Evolutionary conservation across 2,329 filamentous ascomycete species (phyloP).

Genomic region (Botrytis aclada): DNA sequence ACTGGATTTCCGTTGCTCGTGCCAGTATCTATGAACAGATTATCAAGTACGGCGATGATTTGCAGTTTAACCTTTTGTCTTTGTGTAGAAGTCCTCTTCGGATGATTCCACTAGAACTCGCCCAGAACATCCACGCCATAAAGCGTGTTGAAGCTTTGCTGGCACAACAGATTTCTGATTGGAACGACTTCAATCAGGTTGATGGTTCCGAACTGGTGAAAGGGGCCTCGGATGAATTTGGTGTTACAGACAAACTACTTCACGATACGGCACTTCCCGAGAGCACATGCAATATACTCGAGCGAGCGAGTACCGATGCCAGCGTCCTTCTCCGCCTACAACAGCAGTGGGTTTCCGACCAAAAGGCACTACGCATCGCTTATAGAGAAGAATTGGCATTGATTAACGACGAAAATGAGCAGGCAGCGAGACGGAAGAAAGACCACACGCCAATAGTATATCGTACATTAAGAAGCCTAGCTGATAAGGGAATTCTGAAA

Average conservation of each 20-base stretch:
- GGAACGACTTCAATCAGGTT: slow-evolving; percentile 40
- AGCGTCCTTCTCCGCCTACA: slow-evolving; percentile 40
- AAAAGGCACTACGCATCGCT: slow-evolving; percentile 43
- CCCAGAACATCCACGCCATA: slow-evolving; percentile 43
- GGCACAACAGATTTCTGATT: slow-evolving; percentile 41
- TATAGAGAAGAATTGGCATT: slow-evolving; percentile 49
- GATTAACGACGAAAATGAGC: slow-evolving; percentile 49
- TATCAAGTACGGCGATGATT: slow-evolving; percentile 59
- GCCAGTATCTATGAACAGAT: slow-evolving; percentile 67
- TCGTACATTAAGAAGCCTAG: slow-evolving; percentile 65
- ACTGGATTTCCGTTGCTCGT: slow-evolving; percentile 66
- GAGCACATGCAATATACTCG: slow-evolving; percentile 19
- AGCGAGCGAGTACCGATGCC: slow-evolving; percentile 22
- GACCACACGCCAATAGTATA: slow-evolving; percentile 71
- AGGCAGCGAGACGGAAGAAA: slow-evolving; percentile 54
- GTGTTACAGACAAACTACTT: slow-evolving; percentile 26
- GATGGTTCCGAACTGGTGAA: slow-evolving; percentile 10
- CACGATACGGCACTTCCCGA: slow-evolving; percentile 17
- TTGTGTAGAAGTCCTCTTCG: slow-evolving; percentile 64
- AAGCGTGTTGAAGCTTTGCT: slow-evolving; percentile 43
- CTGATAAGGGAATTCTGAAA: slow-evolving; percentile 60
- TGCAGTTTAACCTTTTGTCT: slow-evolving; percentile 76
- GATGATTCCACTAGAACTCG: slow-evolving; percentile 39
- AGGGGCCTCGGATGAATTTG: slow-evolving; percentile 22
- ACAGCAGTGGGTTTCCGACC: slow-evolving; percentile 42